A percentile compares a stretch with the other conserved stretches of the same genome.
phyloP scores from a whole-genome alignment of 2,329 filamentous ascomycete genomes.

The Alternaria gansuensis region DNA sequence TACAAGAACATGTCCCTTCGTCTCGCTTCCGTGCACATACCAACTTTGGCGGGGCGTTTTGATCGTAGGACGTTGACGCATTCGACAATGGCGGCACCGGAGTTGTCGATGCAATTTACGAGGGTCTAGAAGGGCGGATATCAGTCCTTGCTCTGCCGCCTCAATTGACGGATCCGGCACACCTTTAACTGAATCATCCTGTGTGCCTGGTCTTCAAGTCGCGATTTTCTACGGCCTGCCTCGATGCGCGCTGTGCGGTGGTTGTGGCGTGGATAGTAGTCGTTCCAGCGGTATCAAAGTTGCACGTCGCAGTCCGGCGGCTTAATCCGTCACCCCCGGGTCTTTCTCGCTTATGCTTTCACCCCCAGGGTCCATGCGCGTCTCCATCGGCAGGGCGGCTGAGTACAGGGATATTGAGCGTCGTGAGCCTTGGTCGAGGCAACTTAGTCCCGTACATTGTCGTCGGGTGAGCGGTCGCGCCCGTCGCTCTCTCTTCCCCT shows the following conservation, averaged over 20 bases:
- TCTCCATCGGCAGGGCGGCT: constrained; percentile 15
- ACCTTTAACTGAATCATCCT: constrained; percentile 54
- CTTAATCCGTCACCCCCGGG: constrained; percentile 5
- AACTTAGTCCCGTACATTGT: constrained; percentile 30
- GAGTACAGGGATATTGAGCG: constrained; percentile 4
- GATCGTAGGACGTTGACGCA: constrained; percentile 92
- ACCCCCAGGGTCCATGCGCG: constrained; percentile 15
- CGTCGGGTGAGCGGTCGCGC: constrained; percentile 26
- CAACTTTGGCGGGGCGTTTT: constrained; percentile 87
- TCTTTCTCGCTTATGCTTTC: constrained; percentile 18
- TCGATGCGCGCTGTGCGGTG: constrained; percentile 20
- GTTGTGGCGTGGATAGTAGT: constrained; percentile 11
- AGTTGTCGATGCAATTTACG: constrained; percentile 99
- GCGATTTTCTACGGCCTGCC: neutral
- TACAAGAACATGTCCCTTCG: neutral
- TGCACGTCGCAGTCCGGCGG: constrained; percentile 5
- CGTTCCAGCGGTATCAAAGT: constrained; percentile 6
- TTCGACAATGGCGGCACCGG: constrained; percentile 95
- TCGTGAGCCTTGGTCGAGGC: constrained; percentile 28
- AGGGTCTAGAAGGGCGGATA: constrained; percentile 75
- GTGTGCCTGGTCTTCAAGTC: constrained; percentile 13
- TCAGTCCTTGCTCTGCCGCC: constrained; percentile 54
- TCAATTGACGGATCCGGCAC: constrained; percentile 17
- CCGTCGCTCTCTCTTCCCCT: constrained; percentile 40
- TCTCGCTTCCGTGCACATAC: constrained; percentile 61